Percentiles rank a stretch among this genome's conserved stretches.
Evolutionary conservation across 257 asterid genomes (phyloP).

Genomic region (Gentiana macrophylla): DNA sequence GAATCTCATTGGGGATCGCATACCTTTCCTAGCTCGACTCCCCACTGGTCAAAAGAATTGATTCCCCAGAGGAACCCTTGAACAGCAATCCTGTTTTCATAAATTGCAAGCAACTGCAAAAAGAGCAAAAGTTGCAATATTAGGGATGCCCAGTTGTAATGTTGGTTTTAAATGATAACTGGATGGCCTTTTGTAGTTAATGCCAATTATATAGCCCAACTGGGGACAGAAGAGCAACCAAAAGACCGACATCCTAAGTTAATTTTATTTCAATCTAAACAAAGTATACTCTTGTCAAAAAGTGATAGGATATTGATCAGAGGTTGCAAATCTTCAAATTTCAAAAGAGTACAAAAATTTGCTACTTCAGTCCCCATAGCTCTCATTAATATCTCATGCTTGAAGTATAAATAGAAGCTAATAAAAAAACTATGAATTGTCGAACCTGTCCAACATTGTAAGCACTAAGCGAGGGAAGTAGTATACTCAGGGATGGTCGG

Average conservation of each 20-base stretch:
- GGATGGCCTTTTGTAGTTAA: not conserved
- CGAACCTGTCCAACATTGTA: conserved; percentile 94
- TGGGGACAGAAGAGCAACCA: not conserved
- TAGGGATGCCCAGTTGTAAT: conserved; percentile 8
- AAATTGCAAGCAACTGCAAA: conserved; percentile 84
- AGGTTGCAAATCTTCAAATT: too few species aligned
- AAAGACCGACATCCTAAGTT: not conserved
- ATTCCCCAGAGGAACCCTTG: conserved; percentile 97
- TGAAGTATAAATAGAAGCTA: not conserved
- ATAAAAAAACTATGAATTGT: conserved; percentile 4
- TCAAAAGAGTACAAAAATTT: too few species aligned
- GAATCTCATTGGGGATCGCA: too few species aligned
- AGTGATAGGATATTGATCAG: too few species aligned
- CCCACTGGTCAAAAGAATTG: conserved; percentile 99
- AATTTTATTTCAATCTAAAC: too few species aligned
- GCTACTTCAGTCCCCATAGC: too few species aligned
- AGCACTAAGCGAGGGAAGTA: conserved; percentile 84
- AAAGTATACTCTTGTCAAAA: too few species aligned
- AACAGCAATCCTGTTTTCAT: conserved; percentile 91
- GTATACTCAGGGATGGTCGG: conserved; percentile 92
- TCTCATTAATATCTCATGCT: not conserved
- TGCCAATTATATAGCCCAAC: not conserved
- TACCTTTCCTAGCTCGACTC: conserved; percentile 98
- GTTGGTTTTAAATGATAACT: not conserved
- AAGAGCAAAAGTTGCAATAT: conserved; percentile 13